phyloP scores from a whole-genome alignment of 805 yeast genomes.

The Candida boidinii region DNA sequence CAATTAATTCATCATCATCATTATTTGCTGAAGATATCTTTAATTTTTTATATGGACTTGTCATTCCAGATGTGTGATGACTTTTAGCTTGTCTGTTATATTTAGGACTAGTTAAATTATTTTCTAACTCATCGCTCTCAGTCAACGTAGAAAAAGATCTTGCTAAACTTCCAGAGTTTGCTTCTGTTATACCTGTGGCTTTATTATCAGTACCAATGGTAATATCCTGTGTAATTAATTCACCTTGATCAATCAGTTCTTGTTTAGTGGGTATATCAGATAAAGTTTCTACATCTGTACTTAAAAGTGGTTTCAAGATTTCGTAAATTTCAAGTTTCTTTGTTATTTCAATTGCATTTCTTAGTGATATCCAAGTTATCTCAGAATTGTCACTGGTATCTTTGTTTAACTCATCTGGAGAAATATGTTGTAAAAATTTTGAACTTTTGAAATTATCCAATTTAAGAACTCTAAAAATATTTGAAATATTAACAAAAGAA shows the following conservation, averaged over 20 bases:
- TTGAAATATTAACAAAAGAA: constrained; percentile 66
- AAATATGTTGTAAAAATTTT: too few species aligned
- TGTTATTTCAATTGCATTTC: constrained; percentile 49
- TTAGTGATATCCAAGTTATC: constrained; percentile 71
- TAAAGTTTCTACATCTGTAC: constrained; percentile 31
- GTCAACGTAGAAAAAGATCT: constrained; percentile 12
- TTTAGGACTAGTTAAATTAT: neutral
- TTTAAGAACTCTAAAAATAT: constrained; percentile 59
- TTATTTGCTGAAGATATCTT: constrained; percentile 27
- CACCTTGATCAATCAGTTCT: too few species aligned
- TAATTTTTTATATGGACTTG: neutral
- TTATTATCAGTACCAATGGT: too few species aligned
- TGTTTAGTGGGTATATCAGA: constrained; percentile 40
- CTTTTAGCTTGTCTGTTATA: constrained; percentile 1
- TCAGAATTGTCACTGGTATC: too few species aligned
- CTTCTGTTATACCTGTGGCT: neutral
- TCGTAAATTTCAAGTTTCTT: constrained; percentile 52
- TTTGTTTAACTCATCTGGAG: too few species aligned
- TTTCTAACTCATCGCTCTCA: constrained; percentile 11
- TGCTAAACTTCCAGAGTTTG: constrained; percentile 1
- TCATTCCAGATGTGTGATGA: neutral
- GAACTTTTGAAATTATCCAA: constrained; percentile 59
- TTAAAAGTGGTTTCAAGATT: constrained; percentile 39
- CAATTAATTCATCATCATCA: constrained; percentile 15
- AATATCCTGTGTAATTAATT: too few species aligned